Conservation (phyloP, 148 eudicot genomes). For the Limonium bicolor region DNA sequence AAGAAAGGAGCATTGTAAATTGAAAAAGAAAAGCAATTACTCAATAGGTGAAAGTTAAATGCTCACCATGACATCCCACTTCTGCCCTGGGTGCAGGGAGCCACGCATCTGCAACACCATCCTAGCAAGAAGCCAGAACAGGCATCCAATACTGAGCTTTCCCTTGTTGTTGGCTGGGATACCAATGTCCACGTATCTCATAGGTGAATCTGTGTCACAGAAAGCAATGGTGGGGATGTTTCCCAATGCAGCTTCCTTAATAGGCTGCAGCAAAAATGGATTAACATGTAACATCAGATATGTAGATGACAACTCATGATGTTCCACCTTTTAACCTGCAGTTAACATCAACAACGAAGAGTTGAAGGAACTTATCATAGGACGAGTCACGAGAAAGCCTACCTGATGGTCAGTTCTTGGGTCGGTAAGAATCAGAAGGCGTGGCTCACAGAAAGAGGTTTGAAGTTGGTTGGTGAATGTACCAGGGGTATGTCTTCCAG, state of each 20-base stretch:
- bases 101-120: conserved; percentile 78
- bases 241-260: conserved; percentile 53
- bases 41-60: neutral
- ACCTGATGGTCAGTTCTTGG: conserved; percentile 75
- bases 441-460: conserved; percentile 61
- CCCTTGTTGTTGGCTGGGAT: conserved; percentile 81
- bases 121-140: conserved; percentile 61
- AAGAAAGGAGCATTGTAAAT: neutral
- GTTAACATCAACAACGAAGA: no score
- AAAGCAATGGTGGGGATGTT: conserved; percentile 72
- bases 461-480: conserved; percentile 69
- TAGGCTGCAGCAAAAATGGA: conserved; percentile 25
- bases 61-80: conserved; percentile 67
- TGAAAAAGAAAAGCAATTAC: neutral
- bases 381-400: neutral
- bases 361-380: neutral
- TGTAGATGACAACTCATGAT: no score
- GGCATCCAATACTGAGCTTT: conserved; percentile 58
- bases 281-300: no score
- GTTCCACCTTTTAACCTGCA: no score
- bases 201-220: conserved; percentile 71
- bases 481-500: conserved; percentile 73
- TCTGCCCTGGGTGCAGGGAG: conserved; percentile 38
- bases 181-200: conserved; percentile 63
- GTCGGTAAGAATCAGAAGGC: conserved; percentile 55